phyloP scores from a whole-genome alignment of 2,329 filamentous ascomycete species.

The Periglandula ipomoeae region DNA sequence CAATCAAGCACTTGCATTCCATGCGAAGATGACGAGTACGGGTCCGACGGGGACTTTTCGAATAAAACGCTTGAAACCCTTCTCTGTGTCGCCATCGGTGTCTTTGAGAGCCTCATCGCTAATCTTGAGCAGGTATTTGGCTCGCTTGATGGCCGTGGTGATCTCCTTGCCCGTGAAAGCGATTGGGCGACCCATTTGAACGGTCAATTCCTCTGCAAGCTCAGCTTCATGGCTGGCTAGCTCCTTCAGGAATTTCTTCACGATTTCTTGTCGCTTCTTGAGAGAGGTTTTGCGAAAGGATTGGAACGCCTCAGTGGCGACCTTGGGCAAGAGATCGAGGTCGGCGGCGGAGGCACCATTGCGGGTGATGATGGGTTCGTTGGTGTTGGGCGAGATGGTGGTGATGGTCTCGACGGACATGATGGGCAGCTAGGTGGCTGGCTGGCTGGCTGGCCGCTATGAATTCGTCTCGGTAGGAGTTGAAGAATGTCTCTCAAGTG shows the following conservation, averaged over 20 bases:
- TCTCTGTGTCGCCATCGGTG: constrained; percentile 72
- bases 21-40: constrained; percentile 83
- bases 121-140: constrained; percentile 78
- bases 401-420: constrained; percentile 59
- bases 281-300: constrained; percentile 69
- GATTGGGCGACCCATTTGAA: constrained; percentile 93
- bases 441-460: not conserved
- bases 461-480: not conserved
- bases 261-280: constrained; percentile 66
- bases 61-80: constrained; percentile 85
- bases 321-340: constrained; percentile 60
- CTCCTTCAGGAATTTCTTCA: constrained; percentile 67
- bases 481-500: not conserved
- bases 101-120: constrained; percentile 70
- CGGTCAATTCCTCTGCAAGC: constrained; percentile 74
- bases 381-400: constrained; percentile 86
- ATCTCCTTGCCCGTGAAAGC: constrained; percentile 79
- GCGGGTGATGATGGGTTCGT: constrained; percentile 72
- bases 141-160: constrained; percentile 73
- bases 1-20: constrained; percentile 64
- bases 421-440: constrained; percentile 13
- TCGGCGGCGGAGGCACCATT: constrained; percentile 64
- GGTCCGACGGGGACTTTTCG: constrained; percentile 82
- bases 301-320: constrained; percentile 66
- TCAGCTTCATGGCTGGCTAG: constrained; percentile 66